Percentiles rank a stretch among this genome's conserved stretches.
Conservation (phyloP, 1,284 basidiomycete genomes). For the Cystobasidiaceae sp. region DNA sequence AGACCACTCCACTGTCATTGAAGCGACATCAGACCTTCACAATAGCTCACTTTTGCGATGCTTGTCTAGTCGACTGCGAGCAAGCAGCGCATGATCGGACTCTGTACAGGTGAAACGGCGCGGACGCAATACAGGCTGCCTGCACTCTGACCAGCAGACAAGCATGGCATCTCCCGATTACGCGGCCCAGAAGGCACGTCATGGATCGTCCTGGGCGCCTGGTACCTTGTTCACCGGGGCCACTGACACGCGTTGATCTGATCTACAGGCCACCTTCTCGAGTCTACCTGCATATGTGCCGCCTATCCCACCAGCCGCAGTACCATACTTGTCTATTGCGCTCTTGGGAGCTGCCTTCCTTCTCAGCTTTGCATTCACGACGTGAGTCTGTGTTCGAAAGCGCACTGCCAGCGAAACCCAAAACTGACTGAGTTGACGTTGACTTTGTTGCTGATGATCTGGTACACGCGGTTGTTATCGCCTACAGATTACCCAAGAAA, state of each 20-base stretch:
- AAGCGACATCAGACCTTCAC: no score
- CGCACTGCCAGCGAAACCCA: background rate
- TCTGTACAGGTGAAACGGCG: no score
- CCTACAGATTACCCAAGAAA: constrained; percentile 4
- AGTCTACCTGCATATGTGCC: constrained; percentile 6
- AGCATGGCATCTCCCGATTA: constrained; percentile 18
- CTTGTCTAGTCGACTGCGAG: no score
- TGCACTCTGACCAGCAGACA: background rate
- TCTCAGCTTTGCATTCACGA: constrained; percentile 17
- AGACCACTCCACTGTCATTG: no score
- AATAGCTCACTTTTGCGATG: no score
- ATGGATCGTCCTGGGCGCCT: no score
- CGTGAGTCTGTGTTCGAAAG: no score
- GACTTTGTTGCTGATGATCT: no score
- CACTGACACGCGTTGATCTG: no score
- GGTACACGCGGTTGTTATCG: no score
- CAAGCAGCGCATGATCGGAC: no score
- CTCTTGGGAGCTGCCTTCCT: constrained; percentile 10
- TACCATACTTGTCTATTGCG: constrained; percentile 4
- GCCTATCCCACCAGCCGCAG: background rate
- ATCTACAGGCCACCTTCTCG: background rate
- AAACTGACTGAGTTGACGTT: background rate
- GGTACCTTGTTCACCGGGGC: no score
- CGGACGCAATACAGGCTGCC: background rate
- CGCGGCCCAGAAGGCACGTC: constrained; percentile 6